phyloP scores from a whole-genome alignment of 208 protist genomes.

The Herpetomonas tarakana region DNA sequence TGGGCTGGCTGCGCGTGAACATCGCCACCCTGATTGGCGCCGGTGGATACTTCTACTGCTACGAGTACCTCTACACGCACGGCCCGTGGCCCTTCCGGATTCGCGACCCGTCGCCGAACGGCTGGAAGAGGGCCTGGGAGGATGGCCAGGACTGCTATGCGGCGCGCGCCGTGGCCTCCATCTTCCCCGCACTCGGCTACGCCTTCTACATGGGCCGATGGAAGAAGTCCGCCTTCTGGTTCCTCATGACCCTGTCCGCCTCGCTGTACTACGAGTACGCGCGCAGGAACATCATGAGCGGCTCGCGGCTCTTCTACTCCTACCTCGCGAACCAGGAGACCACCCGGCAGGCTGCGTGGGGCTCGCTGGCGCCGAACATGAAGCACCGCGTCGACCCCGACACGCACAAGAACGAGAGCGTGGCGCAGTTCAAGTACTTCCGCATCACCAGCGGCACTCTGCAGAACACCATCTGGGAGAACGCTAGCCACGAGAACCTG shows the following conservation, averaged over 20 bases:
- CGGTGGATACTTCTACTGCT: slow-evolving; percentile 83
- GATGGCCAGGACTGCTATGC: slow-evolving; percentile 69
- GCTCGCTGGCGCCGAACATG: slow-evolving; percentile 55
- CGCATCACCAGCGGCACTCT: slow-evolving; percentile 61
- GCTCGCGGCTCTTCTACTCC: slow-evolving; percentile 74
- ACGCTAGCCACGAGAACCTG: slow-evolving; percentile 67
- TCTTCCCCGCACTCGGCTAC: slow-evolving; percentile 77
- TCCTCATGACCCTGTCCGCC: slow-evolving; percentile 28
- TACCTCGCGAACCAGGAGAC: slow-evolving; percentile 63
- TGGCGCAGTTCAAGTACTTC: slow-evolving; percentile 73
- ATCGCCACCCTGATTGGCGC: slow-evolving; percentile 65
- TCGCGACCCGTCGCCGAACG: slow-evolving; percentile 61
- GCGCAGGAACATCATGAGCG: slow-evolving; percentile 52
- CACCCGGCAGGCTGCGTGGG: slow-evolving; percentile 64
- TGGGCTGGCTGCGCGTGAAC: slow-evolving; percentile 61
- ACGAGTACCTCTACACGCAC: slow-evolving; percentile 88
- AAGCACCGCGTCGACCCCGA: slow-evolving; percentile 74
- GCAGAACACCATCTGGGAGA: slow-evolving; percentile 79
- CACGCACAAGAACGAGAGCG: slow-evolving; percentile 73
- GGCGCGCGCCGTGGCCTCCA: slow-evolving; percentile 49
- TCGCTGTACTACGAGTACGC: slow-evolving; percentile 80
- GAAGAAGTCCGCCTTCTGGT: slow-evolving; percentile 72
- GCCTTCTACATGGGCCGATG: slow-evolving; percentile 74
- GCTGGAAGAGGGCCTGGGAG: slow-evolving; percentile 73
- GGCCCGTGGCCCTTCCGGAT: slow-evolving; percentile 70